These are phyloP conservation scores for Mycena belliarum DNA, from an alignment of 768 basidiomycete genomes.

Conservation along the genomic window DNA sequence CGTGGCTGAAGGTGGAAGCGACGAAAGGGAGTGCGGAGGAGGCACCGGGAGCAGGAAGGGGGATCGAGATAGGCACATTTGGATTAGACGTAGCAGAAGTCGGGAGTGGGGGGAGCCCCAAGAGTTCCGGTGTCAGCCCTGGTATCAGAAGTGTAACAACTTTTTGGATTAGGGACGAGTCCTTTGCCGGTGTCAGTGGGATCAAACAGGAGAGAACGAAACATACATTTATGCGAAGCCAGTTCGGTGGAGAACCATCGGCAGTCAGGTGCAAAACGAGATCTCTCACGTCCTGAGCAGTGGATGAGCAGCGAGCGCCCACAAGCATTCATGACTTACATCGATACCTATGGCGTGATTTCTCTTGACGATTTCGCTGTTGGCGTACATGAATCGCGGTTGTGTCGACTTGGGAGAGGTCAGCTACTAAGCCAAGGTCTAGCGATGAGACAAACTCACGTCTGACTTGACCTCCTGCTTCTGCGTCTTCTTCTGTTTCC, in stretches of 20 bases:
- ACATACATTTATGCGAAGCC: constrained; percentile 82
- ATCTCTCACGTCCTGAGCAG: constrained; percentile 80
- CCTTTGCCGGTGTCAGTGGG: constrained; percentile 44
- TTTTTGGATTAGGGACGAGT: constrained; percentile 70
- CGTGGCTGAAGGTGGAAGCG: constrained; percentile 84
- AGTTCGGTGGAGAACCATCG: constrained; percentile 81
- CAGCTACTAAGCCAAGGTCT: background rate
- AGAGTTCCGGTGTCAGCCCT: constrained; percentile 77
- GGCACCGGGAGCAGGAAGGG: constrained; percentile 32
- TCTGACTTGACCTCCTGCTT: constrained; percentile 59
- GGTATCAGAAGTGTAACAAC: constrained; percentile 82
- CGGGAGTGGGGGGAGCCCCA: constrained; percentile 70
- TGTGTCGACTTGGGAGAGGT: constrained; percentile 42
- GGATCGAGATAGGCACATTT: constrained; percentile 54
- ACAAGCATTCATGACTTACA: constrained; percentile 45
- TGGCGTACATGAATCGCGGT: constrained; percentile 82
- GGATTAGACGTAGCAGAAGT: constrained; percentile 65
- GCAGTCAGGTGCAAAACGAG: constrained; percentile 79
- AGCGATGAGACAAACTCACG: constrained; percentile 42
- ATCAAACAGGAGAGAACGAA: background rate
- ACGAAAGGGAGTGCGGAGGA: constrained; percentile 60
- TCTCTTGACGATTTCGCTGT: constrained; percentile 70
- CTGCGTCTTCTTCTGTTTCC: constrained; percentile 69
- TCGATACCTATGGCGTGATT: constrained; percentile 79
- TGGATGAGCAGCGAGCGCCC: background rate